A percentile compares a stretch with the other conserved stretches of the same genome.
Evolutionary conservation across 768 basidiomycete species (phyloP).

Genomic region (Termitomyces titanicus): DNA sequence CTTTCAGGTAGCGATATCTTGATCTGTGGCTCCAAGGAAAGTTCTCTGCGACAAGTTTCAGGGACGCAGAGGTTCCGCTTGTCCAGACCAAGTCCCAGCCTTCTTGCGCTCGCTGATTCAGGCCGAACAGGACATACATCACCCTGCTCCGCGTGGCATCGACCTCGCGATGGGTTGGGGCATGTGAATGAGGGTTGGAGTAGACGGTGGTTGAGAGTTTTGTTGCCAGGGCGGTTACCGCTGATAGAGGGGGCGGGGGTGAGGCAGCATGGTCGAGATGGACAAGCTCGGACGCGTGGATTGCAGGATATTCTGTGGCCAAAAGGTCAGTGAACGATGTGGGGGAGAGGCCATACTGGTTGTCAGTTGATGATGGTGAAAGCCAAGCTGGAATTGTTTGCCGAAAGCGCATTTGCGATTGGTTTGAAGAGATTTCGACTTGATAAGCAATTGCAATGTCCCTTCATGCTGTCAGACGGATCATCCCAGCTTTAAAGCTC

Average conservation of each 20-base stretch:
- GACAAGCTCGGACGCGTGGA: slow-evolving; percentile 10
- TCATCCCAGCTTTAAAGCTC: neutral
- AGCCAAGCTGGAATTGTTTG: slow-evolving; percentile 5
- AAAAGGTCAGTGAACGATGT: slow-evolving; percentile 9
- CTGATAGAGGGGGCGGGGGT: slow-evolving; percentile 12
- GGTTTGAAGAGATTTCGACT: too few species aligned
- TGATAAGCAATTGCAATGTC: too few species aligned
- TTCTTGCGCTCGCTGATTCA: slow-evolving; percentile 8
- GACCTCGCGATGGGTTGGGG: slow-evolving; percentile 6
- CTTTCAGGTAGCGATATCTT: slow-evolving; percentile 10
- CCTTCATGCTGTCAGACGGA: too few species aligned
- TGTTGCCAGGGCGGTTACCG: slow-evolving; percentile 7
- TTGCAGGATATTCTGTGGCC: slow-evolving; percentile 9
- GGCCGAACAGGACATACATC: slow-evolving; percentile 10
- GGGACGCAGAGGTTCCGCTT: slow-evolving; percentile 11
- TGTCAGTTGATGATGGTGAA: neutral
- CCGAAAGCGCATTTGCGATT: neutral
- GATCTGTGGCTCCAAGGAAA: slow-evolving; percentile 8
- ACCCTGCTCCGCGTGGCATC: slow-evolving; percentile 9
- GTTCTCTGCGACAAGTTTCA: slow-evolving; percentile 10
- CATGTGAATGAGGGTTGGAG: slow-evolving; percentile 14
- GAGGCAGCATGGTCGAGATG: slow-evolving; percentile 16
- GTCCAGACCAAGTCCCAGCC: slow-evolving; percentile 16
- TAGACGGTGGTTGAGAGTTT: slow-evolving; percentile 4
- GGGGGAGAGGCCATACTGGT: slow-evolving; percentile 8